A percentile compares a stretch with the other conserved stretches of the same genome.
Evolutionary conservation across 768 basidiomycete genomes (phyloP).

Genomic region (Collybia sordida): DNA sequence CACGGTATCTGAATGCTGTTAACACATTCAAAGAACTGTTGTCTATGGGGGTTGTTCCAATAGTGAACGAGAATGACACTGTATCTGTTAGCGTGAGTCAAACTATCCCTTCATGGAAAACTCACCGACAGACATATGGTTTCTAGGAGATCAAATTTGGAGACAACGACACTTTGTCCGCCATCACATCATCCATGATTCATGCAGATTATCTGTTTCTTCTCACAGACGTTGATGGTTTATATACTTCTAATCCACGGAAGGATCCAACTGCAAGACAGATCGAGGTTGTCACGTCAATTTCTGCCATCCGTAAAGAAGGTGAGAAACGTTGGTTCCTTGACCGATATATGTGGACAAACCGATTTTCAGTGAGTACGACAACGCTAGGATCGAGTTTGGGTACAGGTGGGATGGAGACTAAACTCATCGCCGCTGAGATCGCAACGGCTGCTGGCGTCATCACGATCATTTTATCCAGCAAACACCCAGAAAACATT

Average conservation of each 20-base stretch:
- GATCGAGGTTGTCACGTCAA: slow-evolving; percentile 82
- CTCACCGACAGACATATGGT: not conserved
- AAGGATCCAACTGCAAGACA: slow-evolving; percentile 81
- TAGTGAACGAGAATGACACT: slow-evolving; percentile 99
- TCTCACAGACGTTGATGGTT: slow-evolving; percentile 92
- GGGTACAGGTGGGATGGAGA: slow-evolving; percentile 99
- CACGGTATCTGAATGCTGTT: slow-evolving; percentile 93
- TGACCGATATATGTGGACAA: slow-evolving; percentile 1
- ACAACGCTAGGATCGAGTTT: slow-evolving; percentile 89
- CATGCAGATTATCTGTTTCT: slow-evolving; percentile 97
- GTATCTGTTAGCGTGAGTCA: slow-evolving; percentile 92
- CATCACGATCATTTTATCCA: slow-evolving; percentile 86
- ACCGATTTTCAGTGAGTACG: slow-evolving; percentile 69
- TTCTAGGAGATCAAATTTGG: slow-evolving; percentile 98
- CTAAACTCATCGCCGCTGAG: slow-evolving; percentile 97
- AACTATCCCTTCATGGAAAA: not conserved
- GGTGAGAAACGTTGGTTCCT: slow-evolving; percentile 47
- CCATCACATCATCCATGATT: slow-evolving; percentile 96
- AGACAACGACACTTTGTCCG: slow-evolving; percentile 97
- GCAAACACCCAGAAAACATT: slow-evolving; percentile 73
- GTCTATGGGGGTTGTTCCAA: slow-evolving; percentile 93
- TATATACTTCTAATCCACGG: slow-evolving; percentile 94
- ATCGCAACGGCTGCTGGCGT: slow-evolving; percentile 96
- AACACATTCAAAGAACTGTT: slow-evolving; percentile 93
- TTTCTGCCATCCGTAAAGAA: slow-evolving; percentile 76